These are phyloP conservation scores for Metarhizium robertsii DNA, from an alignment of 2,329 filamentous ascomycete genomes.

Conservation along the genomic window DNA sequence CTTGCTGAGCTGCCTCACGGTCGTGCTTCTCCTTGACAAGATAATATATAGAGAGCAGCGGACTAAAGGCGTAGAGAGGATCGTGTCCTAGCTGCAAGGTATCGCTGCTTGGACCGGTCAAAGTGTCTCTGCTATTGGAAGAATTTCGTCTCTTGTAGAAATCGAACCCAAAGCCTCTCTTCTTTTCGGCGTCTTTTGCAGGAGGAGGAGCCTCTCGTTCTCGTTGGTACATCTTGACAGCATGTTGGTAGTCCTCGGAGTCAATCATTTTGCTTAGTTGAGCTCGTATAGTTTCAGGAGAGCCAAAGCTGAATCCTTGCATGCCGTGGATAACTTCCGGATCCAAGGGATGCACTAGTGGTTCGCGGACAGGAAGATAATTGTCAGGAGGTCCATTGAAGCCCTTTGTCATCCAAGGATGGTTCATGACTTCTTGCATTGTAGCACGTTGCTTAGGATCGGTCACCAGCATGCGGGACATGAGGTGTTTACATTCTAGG, in stretches of 20 bases:
- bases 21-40: conserved; percentile 92
- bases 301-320: conserved; percentile 96
- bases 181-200: conserved; percentile 65
- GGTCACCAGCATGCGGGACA: conserved; percentile 92
- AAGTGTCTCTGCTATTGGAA: conserved; percentile 76
- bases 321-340: conserved; percentile 78
- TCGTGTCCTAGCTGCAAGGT: conserved; percentile 74
- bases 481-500: conserved; percentile 83
- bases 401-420: conserved; percentile 93
- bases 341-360: conserved; percentile 77
- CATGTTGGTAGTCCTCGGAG: conserved; percentile 87
- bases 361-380: conserved; percentile 72
- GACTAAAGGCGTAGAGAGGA: conserved; percentile 87
- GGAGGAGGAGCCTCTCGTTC: conserved; percentile 52
- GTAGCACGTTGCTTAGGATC: conserved; percentile 81
- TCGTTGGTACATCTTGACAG: conserved; percentile 60
- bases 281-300: conserved; percentile 69
- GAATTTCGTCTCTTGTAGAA: conserved; percentile 96
- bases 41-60: conserved; percentile 88
- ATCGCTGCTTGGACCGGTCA: conserved; percentile 77
- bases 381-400: conserved; percentile 84
- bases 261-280: conserved; percentile 82
- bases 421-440: conserved; percentile 84
- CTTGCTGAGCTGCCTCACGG: conserved; percentile 48
- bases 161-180: conserved; percentile 79